A percentile compares a stretch with the other conserved stretches of the same genome.
These are phyloP conservation scores for Coniferiporia sulphurascens DNA, from an alignment of 1,284 basidiomycete genomes.

Conservation along the genomic window DNA sequence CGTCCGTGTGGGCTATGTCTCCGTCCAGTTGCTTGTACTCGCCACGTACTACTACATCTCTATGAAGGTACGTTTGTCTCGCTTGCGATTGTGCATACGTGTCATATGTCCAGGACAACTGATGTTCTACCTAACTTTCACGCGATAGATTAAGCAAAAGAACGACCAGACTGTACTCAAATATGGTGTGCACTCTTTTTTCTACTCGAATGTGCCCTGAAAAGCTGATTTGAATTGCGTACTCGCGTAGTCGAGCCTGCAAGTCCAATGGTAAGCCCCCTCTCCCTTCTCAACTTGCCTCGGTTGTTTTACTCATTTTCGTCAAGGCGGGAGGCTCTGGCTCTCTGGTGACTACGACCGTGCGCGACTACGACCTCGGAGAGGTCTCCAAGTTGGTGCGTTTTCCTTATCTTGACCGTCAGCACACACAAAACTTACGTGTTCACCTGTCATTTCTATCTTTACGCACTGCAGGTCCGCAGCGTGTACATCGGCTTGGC, in stretches of 20 bases:
- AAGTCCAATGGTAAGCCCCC: slow-evolving; percentile 50
- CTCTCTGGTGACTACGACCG: slow-evolving; percentile 86
- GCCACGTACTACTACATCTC: slow-evolving; percentile 75
- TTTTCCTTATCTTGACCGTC: slow-evolving; percentile 13
- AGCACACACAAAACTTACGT: neutral
- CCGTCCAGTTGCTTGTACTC: slow-evolving; percentile 67
- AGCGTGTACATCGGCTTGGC: slow-evolving; percentile 75
- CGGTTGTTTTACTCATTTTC: neutral
- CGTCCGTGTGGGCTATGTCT: slow-evolving; percentile 81
- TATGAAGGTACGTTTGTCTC: slow-evolving; percentile 17
- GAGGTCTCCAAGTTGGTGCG: slow-evolving; percentile 85
- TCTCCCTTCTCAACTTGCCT: neutral
- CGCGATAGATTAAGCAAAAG: slow-evolving; percentile 78
- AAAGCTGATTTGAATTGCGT: slow-evolving; percentile 6
- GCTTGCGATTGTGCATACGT: neutral
- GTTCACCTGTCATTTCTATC: neutral
- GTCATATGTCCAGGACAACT: neutral
- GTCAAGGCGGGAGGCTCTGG: slow-evolving; percentile 44
- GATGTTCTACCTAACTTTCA: neutral
- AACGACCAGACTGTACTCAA: slow-evolving; percentile 96
- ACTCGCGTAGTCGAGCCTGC: slow-evolving; percentile 49
- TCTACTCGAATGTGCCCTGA: neutral
- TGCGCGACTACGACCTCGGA: slow-evolving; percentile 88
- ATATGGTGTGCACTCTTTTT: slow-evolving; percentile 58
- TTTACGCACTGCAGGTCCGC: slow-evolving; percentile 44